phyloP scores from a whole-genome alignment of 495 filamentous ascomycete species.

The Aspergillus indologenus region DNA sequence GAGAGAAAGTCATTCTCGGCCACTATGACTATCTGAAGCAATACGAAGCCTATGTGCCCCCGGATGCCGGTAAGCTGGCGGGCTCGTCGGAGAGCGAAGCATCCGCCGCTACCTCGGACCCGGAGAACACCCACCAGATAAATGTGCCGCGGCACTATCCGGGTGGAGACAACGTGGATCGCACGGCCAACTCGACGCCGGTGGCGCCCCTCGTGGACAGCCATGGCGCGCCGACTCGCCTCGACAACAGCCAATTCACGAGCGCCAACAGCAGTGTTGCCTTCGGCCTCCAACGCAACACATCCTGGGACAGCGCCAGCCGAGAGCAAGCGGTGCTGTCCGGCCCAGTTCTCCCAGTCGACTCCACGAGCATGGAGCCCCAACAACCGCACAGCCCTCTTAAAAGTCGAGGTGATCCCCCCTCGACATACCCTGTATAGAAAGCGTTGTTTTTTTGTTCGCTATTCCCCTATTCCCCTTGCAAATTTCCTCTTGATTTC shows the following conservation, averaged over 20 bases:
- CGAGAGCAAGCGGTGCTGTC: background rate
- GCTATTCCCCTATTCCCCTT: background rate
- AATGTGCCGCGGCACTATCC: slow-evolving; percentile 53
- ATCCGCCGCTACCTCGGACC: slow-evolving; percentile 55
- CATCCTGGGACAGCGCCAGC: background rate
- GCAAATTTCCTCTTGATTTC: background rate
- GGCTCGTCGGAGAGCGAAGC: slow-evolving; percentile 26
- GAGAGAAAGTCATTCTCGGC: slow-evolving; percentile 78
- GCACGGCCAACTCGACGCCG: background rate
- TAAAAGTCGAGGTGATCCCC: slow-evolving; percentile 17
- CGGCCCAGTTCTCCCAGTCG: background rate
- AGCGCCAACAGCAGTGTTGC: slow-evolving; percentile 5
- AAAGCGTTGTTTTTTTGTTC: background rate
- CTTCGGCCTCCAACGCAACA: background rate
- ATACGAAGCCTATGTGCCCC: slow-evolving; percentile 38
- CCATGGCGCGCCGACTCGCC: background rate
- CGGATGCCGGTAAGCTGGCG: slow-evolving; percentile 16
- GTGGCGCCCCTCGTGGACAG: background rate
- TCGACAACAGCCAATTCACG: background rate
- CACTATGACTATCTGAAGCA: slow-evolving; percentile 66
- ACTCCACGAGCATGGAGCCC: slow-evolving; percentile 59
- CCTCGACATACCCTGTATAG: slow-evolving; percentile 6
- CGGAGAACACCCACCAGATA: slow-evolving; percentile 58
- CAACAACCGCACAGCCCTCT: slow-evolving; percentile 26
- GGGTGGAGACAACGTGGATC: background rate